phyloP scores from a whole-genome alignment of 441 rosid genomes.

The Erysimum pusillum region DNA sequence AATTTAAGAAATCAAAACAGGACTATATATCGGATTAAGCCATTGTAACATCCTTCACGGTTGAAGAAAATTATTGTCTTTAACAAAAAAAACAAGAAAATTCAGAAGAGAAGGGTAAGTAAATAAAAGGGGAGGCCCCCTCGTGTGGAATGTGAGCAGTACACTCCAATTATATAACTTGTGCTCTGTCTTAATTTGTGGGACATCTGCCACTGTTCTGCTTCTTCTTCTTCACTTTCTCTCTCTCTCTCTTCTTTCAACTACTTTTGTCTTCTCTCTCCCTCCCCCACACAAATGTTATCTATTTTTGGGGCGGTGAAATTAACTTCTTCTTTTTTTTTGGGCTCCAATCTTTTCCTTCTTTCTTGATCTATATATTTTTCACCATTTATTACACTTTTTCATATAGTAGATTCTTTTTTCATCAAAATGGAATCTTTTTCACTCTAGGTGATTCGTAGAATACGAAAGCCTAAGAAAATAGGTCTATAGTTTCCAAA shows the following conservation, averaged over 20 bases:
- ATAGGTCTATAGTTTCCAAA: slow-evolving; percentile 43
- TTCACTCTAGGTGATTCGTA: slow-evolving; percentile 41
- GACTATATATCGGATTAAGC: slow-evolving; percentile 4
- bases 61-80: background rate
- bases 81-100: too few species aligned
- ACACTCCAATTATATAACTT: slow-evolving; percentile 49
- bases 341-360: slow-evolving; percentile 18
- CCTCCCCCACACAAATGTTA: slow-evolving; percentile 49
- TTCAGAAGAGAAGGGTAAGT: slow-evolving; percentile 20
- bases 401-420: slow-evolving; percentile 37
- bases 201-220: slow-evolving; percentile 49
- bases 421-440: slow-evolving; percentile 46
- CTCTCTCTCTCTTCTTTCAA: slow-evolving; percentile 37
- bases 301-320: slow-evolving; percentile 47
- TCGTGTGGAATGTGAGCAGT: slow-evolving; percentile 51
- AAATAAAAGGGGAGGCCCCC: slow-evolving; percentile 40
- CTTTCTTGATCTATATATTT: slow-evolving; percentile 33
- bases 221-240: slow-evolving; percentile 41
- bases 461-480: slow-evolving; percentile 26
- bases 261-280: slow-evolving; percentile 46
- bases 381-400: slow-evolving; percentile 36
- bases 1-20: too few species aligned
- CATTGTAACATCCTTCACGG: slow-evolving; percentile 6
- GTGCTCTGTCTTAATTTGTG: slow-evolving; percentile 47
- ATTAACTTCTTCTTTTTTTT: slow-evolving; percentile 25